Evolutionary conservation across 257 asterid genomes (phyloP), one percentile per base, ranked within the genome.

Genomic region (Solanum chiquidenum): DNA sequence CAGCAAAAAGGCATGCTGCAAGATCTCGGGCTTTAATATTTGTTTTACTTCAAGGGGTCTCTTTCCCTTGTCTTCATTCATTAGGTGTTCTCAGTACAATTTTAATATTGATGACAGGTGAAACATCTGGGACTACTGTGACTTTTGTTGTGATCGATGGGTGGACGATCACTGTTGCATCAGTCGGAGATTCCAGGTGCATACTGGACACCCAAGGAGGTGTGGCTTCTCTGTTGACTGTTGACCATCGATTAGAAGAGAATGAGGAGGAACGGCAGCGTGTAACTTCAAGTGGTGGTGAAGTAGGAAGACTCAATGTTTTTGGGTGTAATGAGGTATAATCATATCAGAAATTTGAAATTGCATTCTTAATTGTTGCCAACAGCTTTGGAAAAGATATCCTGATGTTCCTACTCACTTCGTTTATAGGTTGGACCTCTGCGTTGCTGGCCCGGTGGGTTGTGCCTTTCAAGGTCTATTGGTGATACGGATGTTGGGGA

Each of bases 361-460:
- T 55, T 55, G 69, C 60, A 1, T 31, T 27, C 87, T 66, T 74
- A 75, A 20, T 46, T 58, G 31, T 55, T 13, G 13, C 31, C 52
- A 20, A 62, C 31, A 49, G 69, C 68, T 34, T 82, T 8, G n/a
- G 44, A 31, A 44, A 46, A 80, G 69, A 46, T 80, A 29, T 83
- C 46, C 52, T 68, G 69, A 71, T 44, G 40, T 35, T 83, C 64
- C 87, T 76, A 60, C 31, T 33, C 84, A 49, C 72, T 29, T 86
- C 38, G 84, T 40, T 85, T 89, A 52, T 89, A 97, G 99, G 98
- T 97, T 91, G 99, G 99, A 87, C 99, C 99, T 11, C 88, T 97
- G 79, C 99, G 99, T 62, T 97, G 99, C 92, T 97, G 99, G 99
- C 99, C 99, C 40, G 99, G 98, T 88, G 99, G 99, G 46, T 92